Evolutionary conservation across 2,329 filamentous ascomycete species (phyloP).

Genomic region (Fusarium fujikuroi): DNA sequence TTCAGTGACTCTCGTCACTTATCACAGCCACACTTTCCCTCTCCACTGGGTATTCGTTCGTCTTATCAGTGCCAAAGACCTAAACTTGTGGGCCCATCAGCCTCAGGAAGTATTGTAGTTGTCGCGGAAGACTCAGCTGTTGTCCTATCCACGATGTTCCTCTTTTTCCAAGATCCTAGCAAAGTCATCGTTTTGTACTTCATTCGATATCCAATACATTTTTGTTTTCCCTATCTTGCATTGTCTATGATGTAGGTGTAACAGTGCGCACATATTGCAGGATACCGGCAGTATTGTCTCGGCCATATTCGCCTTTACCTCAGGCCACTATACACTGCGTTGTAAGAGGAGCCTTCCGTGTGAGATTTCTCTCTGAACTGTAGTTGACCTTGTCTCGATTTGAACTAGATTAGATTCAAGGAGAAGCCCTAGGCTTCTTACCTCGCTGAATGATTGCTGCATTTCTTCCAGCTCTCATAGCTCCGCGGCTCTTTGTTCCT

Average conservation of each 20-base stretch:
- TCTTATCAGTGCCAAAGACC: not conserved
- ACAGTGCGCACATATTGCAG: not conserved
- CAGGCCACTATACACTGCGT: not conserved
- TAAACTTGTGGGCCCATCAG: not conserved
- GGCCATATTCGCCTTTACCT: not conserved
- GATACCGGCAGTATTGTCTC: not conserved
- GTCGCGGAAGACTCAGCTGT: not conserved
- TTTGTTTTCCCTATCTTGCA: not conserved
- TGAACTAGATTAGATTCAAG: not conserved
- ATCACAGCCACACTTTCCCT: not conserved
- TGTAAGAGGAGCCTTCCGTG: not conserved
- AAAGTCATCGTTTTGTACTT: not conserved
- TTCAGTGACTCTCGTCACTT: not conserved
- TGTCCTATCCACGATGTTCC: fast-evolving
- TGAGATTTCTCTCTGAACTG: not conserved
- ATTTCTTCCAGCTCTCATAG: too few species aligned
- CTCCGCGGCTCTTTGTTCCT: not conserved
- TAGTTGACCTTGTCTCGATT: not conserved
- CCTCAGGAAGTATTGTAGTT: fast-evolving
- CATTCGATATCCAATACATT: fast-evolving
- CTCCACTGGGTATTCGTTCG: not conserved
- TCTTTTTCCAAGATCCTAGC: not conserved
- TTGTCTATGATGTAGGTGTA: not conserved
- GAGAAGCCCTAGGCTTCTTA: not conserved
- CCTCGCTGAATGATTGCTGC: not conserved